A percentile compares a stretch with the other conserved stretches of the same genome.
Conservation (phyloP, 257 asterid species). For the Capsicum pubescens region DNA sequence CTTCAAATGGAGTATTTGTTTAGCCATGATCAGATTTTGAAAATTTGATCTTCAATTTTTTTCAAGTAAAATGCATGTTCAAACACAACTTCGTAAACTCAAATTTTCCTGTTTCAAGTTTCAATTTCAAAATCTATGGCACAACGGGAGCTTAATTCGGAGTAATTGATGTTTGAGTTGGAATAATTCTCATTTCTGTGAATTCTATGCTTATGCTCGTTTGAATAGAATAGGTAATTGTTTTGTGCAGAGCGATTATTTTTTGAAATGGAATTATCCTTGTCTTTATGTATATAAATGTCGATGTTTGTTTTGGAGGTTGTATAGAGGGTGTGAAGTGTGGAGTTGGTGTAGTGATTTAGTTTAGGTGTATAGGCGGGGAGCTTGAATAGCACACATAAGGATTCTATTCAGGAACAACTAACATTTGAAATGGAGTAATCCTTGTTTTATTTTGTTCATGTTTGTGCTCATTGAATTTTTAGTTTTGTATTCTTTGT, state of each 20-base stretch:
- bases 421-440: background rate
- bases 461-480: background rate
- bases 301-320: background rate
- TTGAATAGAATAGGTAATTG: too few species aligned
- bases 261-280: background rate
- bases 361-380: background rate
- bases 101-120: too few species aligned
- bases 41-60: too few species aligned
- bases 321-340: background rate
- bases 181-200: background rate
- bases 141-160: background rate
- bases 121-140: too few species aligned
- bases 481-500: background rate
- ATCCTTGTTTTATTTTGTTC: constrained; percentile 1
- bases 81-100: too few species aligned
- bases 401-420: background rate
- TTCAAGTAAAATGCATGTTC: too few species aligned
- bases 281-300: background rate
- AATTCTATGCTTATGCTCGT: background rate
- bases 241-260: background rate
- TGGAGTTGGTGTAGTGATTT: background rate
- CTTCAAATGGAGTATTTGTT: too few species aligned
- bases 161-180: background rate
- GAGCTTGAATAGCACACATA: background rate
- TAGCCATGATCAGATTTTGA: too few species aligned